A percentile compares a stretch with the other conserved stretches of the same genome.
phyloP scores from a whole-genome alignment of 345 rosid species.

The Camelina laxa region DNA sequence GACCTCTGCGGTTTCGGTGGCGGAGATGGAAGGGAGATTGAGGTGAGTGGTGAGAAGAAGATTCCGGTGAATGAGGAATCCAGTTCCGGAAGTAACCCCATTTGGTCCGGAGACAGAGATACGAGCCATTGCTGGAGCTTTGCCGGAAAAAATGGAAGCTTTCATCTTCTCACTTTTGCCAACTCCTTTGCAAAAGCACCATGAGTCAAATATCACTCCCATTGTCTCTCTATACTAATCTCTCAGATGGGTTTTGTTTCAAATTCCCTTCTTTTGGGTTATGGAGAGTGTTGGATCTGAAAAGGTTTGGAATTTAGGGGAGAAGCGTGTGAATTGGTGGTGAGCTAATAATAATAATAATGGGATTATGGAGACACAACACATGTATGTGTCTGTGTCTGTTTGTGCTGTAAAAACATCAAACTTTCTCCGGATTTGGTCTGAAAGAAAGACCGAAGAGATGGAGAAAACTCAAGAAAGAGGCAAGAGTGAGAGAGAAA shows the following conservation, averaged over 20 bases:
- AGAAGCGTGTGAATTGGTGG: conserved; percentile 30
- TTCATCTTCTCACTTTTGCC: conserved; percentile 88
- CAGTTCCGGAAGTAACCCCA: conserved; percentile 61
- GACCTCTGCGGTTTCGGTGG: conserved; percentile 79
- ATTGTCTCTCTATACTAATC: conserved; percentile 39
- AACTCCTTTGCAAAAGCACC: conserved; percentile 95
- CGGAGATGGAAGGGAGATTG: conserved; percentile 79
- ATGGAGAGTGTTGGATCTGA: conserved; percentile 49
- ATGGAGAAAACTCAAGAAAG: conserved; percentile 23
- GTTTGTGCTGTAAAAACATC: conserved; percentile 36
- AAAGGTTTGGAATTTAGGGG: conserved; percentile 38
- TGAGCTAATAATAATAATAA: conserved; percentile 22
- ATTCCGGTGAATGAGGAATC: conserved; percentile 87
- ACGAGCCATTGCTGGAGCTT: conserved; percentile 62
- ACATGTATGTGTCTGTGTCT: conserved; percentile 42
- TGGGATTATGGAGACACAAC: conserved; percentile 44
- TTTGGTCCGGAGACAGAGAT: conserved; percentile 53
- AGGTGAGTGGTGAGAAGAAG: conserved; percentile 83
- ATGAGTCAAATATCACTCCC: conserved; percentile 75
- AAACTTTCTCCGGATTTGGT: conserved; percentile 37
- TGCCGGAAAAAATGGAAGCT: conserved; percentile 69
- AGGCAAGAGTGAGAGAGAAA: conserved; percentile 31
- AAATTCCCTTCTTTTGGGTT: background rate
- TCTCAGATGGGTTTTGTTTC: conserved; percentile 27
- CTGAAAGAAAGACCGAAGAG: conserved; percentile 35